A percentile compares a stretch with the other conserved stretches of the same genome.
phyloP scores from a whole-genome alignment of 225 moss, liverwort and hornwort genomes.

The Lunularia cruciata region DNA sequence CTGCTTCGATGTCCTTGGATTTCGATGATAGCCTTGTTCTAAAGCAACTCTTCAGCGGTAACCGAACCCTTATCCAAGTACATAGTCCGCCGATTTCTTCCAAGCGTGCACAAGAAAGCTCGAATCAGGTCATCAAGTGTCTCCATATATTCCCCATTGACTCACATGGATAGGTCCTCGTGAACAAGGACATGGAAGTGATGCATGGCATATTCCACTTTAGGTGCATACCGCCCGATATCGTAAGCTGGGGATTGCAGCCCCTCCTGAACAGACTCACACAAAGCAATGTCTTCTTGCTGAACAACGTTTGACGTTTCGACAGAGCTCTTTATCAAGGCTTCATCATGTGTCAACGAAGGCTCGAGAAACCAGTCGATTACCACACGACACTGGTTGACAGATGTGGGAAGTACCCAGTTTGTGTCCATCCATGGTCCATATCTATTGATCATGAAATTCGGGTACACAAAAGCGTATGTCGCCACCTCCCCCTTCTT shows the following conservation, averaged over 20 bases:
- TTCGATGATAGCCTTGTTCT: no score
- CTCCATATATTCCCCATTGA: no score
- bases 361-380: slow-evolving; percentile 85
- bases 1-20: no score
- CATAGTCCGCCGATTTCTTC: no score
- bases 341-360: slow-evolving; percentile 53
- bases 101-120: no score
- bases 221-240: slow-evolving; percentile 85
- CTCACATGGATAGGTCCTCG: slow-evolving; percentile 58
- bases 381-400: slow-evolving; percentile 64
- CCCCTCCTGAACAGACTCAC: slow-evolving; percentile 88
- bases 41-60: no score
- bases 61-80: no score
- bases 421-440: slow-evolving; percentile 98
- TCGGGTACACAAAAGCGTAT: slow-evolving; percentile 89
- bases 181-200: slow-evolving; percentile 83
- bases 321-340: slow-evolving; percentile 64
- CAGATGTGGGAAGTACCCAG: slow-evolving; percentile 70
- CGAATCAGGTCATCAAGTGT: no score
- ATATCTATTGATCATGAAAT: slow-evolving; percentile 98
- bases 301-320: slow-evolving; percentile 60
- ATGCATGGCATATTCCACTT: slow-evolving; percentile 92
- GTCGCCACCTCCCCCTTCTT: slow-evolving; percentile 34
- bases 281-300: slow-evolving; percentile 73
- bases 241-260: slow-evolving; percentile 77